phyloP scores from a whole-genome alignment of 441 rosid genomes.

The Gossypium lobatum region DNA sequence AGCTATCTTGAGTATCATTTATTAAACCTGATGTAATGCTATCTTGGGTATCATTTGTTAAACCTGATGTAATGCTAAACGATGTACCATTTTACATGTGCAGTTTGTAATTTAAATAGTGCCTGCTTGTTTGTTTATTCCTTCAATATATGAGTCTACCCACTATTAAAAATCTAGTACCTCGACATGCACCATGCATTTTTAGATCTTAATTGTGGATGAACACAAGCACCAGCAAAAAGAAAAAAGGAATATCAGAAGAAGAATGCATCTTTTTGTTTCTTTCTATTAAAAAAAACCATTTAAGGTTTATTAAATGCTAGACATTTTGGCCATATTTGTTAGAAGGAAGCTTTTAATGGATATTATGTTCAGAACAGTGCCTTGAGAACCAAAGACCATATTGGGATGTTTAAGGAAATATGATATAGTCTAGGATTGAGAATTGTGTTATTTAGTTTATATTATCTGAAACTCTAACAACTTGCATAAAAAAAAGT shows the following conservation, averaged over 20 bases:
- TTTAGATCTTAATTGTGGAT: neutral
- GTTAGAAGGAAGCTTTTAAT: neutral
- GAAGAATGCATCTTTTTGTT: neutral
- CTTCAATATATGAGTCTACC: neutral
- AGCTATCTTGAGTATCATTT: neutral
- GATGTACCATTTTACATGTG: neutral
- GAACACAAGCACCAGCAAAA: neutral
- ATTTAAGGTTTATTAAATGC: neutral
- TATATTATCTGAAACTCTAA: neutral
- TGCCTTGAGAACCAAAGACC: neutral
- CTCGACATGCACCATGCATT: neutral
- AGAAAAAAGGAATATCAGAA: neutral
- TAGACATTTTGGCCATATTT: neutral
- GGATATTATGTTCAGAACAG: neutral
- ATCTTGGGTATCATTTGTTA: neutral
- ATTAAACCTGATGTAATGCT: neutral
- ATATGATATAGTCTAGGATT: neutral
- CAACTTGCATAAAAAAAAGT: neutral
- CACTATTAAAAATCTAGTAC: slow-evolving; percentile 1
- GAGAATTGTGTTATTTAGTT: neutral
- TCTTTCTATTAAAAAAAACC: neutral
- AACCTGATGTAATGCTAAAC: neutral
- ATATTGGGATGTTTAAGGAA: neutral
- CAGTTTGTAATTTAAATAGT: neutral
- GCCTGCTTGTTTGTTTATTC: neutral